These are phyloP conservation scores for Saxophila tyrrhenica DNA, from an alignment of 495 filamentous ascomycete species.

Conservation along the genomic window DNA sequence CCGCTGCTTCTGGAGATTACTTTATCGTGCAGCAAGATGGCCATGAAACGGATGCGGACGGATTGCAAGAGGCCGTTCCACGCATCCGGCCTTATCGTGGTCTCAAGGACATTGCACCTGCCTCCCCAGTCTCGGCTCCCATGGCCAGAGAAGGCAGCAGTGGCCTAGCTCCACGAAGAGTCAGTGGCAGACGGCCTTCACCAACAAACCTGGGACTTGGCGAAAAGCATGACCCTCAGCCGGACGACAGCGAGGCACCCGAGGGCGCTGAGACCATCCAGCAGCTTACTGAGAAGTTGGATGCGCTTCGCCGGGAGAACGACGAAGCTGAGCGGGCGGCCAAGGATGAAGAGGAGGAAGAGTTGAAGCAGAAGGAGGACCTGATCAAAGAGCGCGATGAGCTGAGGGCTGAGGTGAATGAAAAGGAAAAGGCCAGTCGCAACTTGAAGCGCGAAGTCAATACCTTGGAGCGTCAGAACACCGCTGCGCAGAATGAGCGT, in stretches of 20 bases:
- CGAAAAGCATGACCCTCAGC: constrained; percentile 24
- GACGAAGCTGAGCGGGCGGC: constrained; percentile 39
- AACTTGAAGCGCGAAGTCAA: constrained; percentile 72
- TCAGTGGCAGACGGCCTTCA: constrained; percentile 62
- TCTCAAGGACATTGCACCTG: constrained; percentile 35
- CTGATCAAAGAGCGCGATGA: constrained; percentile 57
- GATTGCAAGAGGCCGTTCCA: constrained; percentile 35
- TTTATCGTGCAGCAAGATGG: constrained; percentile 21
- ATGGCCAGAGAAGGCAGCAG: constrained; percentile 54
- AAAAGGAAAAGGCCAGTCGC: constrained; percentile 76
- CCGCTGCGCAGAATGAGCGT: constrained; percentile 69
- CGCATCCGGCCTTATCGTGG: constrained; percentile 33
- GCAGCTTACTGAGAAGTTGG: constrained; percentile 40
- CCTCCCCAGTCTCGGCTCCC: constrained; percentile 38
- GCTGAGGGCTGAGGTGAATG: constrained; percentile 60
- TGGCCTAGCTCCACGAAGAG: constrained; percentile 49
- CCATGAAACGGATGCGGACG: constrained; percentile 25
- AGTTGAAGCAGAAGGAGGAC: constrained; percentile 47
- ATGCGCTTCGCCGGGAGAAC: constrained; percentile 25
- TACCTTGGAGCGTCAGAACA: constrained; percentile 67
- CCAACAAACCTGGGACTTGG: constrained; percentile 56
- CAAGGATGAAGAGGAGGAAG: constrained; percentile 60
- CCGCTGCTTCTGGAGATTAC: constrained; percentile 20
- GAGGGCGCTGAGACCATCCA: constrained; percentile 45
- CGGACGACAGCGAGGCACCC: constrained; percentile 17